Base-by-base conservation (phyloP, 495 filamentous ascomycete genomes). In the Neurospora sp. region DNA sequence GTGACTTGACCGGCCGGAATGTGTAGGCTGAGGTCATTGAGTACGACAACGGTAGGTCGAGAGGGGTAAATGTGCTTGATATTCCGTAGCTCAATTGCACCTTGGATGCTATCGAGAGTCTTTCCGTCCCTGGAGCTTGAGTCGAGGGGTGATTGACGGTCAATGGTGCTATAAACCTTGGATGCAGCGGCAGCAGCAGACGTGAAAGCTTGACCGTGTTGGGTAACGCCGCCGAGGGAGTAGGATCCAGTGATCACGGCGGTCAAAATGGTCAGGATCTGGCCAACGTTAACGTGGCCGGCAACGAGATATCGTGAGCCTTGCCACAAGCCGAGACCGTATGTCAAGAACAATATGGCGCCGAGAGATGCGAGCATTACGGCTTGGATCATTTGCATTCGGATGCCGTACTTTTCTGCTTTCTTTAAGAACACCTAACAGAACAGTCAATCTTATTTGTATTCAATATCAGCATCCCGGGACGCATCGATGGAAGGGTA, bases 31-130 rank as follows among this genome's bases (percentile, higher is more conserved):
- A 97, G 91, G 72, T 91, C 87, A 41, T 92, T 81, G 86, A 97
- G 92, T 20, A 97, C 89, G 16, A 89, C 86, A 46, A 94, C 92
- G 75, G 94, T 92, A 0, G 93, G 91, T 38, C 94, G 86, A 1
- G 92, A 96, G 5, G 94, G 94, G 74, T 97, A 97, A 73, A 96
- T 92, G 76, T 94, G 93, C 80, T 91, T 94, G 76, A 96, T 84
- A 70, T 91, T 84, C 68, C 85, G 82, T 35, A 96, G 83, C 76
- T 93, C 89, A 46, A 96, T 86, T 4, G 84, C 87, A 27, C 93
- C 93, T 42, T 90, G 84, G n/a, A 93, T 83, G 59, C 85, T 73
- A 4, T 91, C 86, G 9, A 91, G 84, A 41, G 82, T 91, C 39
- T 85, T 78, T n/a, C 93, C 93, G 9, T 84, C 84, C 2, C 90